Evolutionary conservation across 2,329 filamentous ascomycete genomes (phyloP), one percentile per base, ranked within the genome.

Genomic region (Penicillium freii): DNA sequence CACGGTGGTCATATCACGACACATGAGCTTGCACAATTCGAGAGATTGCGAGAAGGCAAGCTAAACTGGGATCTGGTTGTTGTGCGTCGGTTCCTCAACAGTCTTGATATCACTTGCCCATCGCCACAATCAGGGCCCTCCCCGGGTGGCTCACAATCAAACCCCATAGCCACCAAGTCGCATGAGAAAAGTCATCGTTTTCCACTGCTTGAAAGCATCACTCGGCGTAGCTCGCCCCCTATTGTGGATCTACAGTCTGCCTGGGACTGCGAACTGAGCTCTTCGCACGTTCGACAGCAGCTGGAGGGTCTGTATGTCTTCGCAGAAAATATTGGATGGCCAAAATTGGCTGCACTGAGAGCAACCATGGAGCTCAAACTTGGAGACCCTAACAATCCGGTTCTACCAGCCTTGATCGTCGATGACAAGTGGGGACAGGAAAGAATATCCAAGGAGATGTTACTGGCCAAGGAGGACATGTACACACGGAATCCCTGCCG

Each of bases 41-140:
- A 78, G 46, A 73, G 73, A 23, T 65, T 80, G 43, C 77, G 79
- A 54, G 79, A 76, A n/a, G 71, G 73, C 5, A 84, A 85, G 62
- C 73, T 81, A 5, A 78, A 83, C 51, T 85, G 82, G 82, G 82
- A 84, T 67, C 68, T 85, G 25, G 73, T 85, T 2, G 73, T 82
- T 19, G 80, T 80, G 7, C 76, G 80, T 23, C 75, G 80, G 3
- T 83, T 84, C 50, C 69, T 84, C 33, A 78, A 82, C 43, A 82
- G 79, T 49, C 71, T 84, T n/a, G 66, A 73, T 19, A 73, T 81
- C 17, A 63, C 61, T 31, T 72, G 68, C 51, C 48, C 40, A 10
- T 49, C 61, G 9, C 51, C 55, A 17, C 50, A 62, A 42, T 44
- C 62, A 27, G 46, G 29, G 11, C 15, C 43, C n/a, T 29, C 54